A percentile compares a stretch with the other conserved stretches of the same genome.
These are phyloP conservation scores for Gypsophila paniculata DNA, from an alignment of 179 eudicot species.

Conservation along the genomic window DNA sequence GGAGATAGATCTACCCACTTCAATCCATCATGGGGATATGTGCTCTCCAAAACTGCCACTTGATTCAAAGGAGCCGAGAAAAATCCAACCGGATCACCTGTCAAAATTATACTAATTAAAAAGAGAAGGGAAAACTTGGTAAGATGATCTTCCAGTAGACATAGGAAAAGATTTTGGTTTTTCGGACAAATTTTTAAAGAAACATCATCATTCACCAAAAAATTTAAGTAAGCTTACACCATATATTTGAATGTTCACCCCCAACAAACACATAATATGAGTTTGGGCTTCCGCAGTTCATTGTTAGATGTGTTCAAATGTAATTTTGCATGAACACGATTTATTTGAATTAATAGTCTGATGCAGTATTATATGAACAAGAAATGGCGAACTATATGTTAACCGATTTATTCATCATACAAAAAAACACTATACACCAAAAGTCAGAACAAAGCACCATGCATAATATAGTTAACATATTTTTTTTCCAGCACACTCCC, in stretches of 20 bases:
- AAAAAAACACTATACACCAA: not conserved
- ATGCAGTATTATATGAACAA: not conserved
- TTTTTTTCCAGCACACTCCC: not conserved
- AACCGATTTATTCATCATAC: not conserved
- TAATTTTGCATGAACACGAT: not conserved
- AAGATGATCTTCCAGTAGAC: constrained; percentile 3
- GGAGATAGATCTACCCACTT: constrained; percentile 68
- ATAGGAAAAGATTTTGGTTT: not conserved
- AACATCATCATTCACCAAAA: not conserved
- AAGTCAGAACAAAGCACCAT: not conserved
- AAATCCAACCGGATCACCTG: constrained; percentile 74
- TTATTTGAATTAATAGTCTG: not conserved
- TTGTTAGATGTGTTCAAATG: not conserved
- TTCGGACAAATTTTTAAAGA: not conserved
- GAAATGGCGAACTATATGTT: not conserved
- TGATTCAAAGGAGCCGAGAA: constrained; percentile 60
- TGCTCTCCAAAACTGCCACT: constrained; percentile 34
- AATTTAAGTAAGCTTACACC: not conserved
- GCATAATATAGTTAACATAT: not conserved
- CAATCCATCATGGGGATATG: constrained; percentile 30
- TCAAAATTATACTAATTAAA: constrained; percentile 15
- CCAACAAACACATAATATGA: not conserved
- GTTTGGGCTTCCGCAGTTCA: not conserved
- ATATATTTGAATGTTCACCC: constrained; percentile 7
- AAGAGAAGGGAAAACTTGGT: not conserved